These are phyloP conservation scores for Pistacia atlantica DNA, from an alignment of 345 rosid genomes.

Conservation along the genomic window DNA sequence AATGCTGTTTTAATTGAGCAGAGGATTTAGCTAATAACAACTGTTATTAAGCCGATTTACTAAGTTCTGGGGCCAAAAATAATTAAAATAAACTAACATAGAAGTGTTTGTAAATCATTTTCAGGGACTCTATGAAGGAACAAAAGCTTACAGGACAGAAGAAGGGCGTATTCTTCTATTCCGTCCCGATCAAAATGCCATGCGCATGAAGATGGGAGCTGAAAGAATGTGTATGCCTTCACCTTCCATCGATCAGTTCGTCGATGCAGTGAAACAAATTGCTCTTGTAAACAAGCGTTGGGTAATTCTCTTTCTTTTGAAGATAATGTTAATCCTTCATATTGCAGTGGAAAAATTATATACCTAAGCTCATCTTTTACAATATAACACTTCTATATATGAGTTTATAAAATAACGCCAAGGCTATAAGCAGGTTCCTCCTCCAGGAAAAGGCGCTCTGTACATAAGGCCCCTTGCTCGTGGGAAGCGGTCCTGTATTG, in stretches of 20 bases:
- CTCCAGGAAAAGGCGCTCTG: conserved; percentile 75
- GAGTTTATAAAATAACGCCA: neutral
- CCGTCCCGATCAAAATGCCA: conserved; percentile 74
- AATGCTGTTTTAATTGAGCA: neutral
- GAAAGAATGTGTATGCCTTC: conserved; percentile 89
- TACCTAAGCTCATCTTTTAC: neutral
- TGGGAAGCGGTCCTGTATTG: conserved; percentile 73
- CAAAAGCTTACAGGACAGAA: conserved; percentile 76
- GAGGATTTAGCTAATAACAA: too few species aligned
- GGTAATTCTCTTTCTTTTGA: conserved; percentile 39
- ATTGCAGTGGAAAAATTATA: too few species aligned
- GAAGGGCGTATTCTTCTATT: conserved; percentile 66
- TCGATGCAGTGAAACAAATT: conserved; percentile 70
- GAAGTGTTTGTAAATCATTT: neutral
- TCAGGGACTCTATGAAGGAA: conserved; percentile 82
- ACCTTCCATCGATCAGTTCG: conserved; percentile 71
- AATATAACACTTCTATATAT: neutral
- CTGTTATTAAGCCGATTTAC: too few species aligned
- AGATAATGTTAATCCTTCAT: neutral
- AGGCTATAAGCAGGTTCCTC: conserved; percentile 61
- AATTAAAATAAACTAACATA: neutral
- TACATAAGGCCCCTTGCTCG: conserved; percentile 85
- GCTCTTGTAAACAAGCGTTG: conserved; percentile 75
- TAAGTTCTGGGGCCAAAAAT: too few species aligned
- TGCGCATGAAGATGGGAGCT: conserved; percentile 69